These are phyloP conservation scores for Fusarium praegraminearum DNA, from an alignment of 2,329 filamentous ascomycete genomes.

Conservation along the genomic window DNA sequence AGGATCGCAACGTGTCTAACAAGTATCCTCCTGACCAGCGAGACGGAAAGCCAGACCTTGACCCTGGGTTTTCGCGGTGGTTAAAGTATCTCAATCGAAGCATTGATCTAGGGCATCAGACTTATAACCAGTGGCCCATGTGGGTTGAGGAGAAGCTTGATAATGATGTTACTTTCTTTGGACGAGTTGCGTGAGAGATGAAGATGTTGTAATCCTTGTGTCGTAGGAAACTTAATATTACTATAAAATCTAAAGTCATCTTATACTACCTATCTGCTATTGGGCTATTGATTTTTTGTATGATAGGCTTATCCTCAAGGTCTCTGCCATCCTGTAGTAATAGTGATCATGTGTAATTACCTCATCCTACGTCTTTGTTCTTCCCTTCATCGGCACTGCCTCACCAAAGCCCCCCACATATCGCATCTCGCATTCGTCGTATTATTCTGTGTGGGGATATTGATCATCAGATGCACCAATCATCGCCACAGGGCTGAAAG, in stretches of 20 bases:
- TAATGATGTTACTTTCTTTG: constrained; percentile 60
- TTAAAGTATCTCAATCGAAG: constrained; percentile 63
- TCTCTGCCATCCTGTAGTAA: neutral
- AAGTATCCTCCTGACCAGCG: constrained; percentile 46
- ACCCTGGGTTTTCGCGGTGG: constrained; percentile 63
- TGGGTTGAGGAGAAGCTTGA: constrained; percentile 67
- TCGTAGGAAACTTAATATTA: neutral
- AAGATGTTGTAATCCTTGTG: neutral
- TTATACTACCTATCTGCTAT: neutral
- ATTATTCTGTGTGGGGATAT: constrained; percentile 39
- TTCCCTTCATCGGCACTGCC: constrained; percentile 24
- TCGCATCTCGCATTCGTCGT: constrained; percentile 50
- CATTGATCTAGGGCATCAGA: constrained; percentile 58
- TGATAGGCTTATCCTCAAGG: neutral
- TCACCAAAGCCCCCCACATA: constrained; percentile 29
- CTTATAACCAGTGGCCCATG: constrained; percentile 65
- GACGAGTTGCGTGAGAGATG: constrained; percentile 40
- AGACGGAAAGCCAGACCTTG: constrained; percentile 45
- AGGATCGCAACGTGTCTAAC: constrained; percentile 53
- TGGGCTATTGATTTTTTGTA: neutral
- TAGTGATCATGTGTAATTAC: neutral
- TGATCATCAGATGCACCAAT: constrained; percentile 30
- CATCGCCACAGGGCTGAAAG: constrained; percentile 29
- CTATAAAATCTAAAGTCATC: neutral
- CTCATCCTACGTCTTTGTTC: neutral